Base-by-base conservation (phyloP, 1,284 basidiomycete genomes). In the Irpex rosettiformis region DNA sequence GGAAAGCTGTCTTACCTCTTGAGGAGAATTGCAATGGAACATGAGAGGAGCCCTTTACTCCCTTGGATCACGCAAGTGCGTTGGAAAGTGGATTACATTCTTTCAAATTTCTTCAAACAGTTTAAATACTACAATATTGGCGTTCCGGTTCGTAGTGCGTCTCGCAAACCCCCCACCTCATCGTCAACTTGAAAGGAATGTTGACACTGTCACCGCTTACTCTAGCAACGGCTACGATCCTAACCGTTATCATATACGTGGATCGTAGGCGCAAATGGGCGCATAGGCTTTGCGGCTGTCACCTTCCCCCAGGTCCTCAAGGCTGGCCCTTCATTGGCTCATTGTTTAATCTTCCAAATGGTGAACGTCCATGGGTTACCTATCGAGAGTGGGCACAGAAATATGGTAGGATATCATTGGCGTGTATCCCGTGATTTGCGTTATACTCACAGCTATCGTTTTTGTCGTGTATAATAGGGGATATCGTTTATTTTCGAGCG, bases 321-420 rank as follows among this genome's bases (percentile, higher is more conserved):
- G 49, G 51, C 10, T n/a, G 57, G 22, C 52, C 57, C 16, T 29
- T 58, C 24, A 25, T 58, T 4, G 57, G 57, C 8, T 54, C 45
- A 37, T 13, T 55, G 13, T 28, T 58, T 6, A 28, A 58, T 21
- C 18, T 58, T 7, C 57, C 57, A 4, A 58, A 11, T 25, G 28
- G 51, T 21, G 28, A 47, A 11, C 42, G 43, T 16, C 37, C 37
- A 21, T 60, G 49, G 53, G 52, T 21, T 5, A 49, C 25, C 8
- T 60, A 58, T 30, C 18, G 52, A 11, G 11, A 54, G 22, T 60
- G 59, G 59, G 43, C 59, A 5, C 56, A 43, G 29, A 30, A 37
- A 25, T 62, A 58, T 25, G 61, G 61, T 64, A 11, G 4, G 59
- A n/a, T 18, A 8, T n/a, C 25, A 18, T 51, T 22, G 27, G 11